A percentile compares a stretch with the other conserved stretches of the same genome.
These are phyloP conservation scores for Calamus simplicifolius DNA, from an alignment of 176 grass and related monocot species.

Conservation along the genomic window DNA sequence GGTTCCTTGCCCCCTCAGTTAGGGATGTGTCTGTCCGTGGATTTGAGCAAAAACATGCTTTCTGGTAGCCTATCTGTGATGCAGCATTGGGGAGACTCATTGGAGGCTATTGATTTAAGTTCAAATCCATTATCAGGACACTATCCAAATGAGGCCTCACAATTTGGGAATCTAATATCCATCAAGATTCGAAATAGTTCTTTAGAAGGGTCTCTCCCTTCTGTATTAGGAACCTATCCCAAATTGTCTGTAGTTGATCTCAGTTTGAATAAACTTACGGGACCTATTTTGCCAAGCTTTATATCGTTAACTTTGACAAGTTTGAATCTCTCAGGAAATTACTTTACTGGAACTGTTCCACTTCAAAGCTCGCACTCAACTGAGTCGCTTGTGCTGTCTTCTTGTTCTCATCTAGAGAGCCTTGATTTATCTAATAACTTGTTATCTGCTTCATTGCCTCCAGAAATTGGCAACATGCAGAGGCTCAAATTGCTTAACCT, in stretches of 20 bases:
- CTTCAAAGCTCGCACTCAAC: slow-evolving; percentile 63
- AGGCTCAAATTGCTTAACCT: slow-evolving; percentile 61
- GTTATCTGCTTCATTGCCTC: slow-evolving; percentile 58
- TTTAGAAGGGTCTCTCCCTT: slow-evolving; percentile 65
- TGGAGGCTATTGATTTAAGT: slow-evolving; percentile 79
- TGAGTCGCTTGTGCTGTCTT: slow-evolving; percentile 53
- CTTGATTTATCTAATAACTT: slow-evolving; percentile 82
- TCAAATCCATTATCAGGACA: slow-evolving; percentile 73
- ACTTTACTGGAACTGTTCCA: slow-evolving; percentile 69
- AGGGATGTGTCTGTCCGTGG: slow-evolving; percentile 48
- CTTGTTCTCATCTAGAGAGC: slow-evolving; percentile 51
- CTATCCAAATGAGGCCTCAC: slow-evolving; percentile 66
- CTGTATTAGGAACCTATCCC: slow-evolving; percentile 66
- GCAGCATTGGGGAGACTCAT: slow-evolving; percentile 49
- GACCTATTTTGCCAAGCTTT: slow-evolving; percentile 64
- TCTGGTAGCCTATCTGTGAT: slow-evolving; percentile 58
- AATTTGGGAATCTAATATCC: slow-evolving; percentile 64
- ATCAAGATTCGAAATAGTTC: slow-evolving; percentile 77
- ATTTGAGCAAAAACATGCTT: slow-evolving; percentile 71
- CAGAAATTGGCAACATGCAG: slow-evolving; percentile 77
- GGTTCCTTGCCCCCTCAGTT: slow-evolving; percentile 62
- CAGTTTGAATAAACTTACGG: slow-evolving; percentile 64
- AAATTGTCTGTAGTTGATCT: slow-evolving; percentile 72
- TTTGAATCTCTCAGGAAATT: slow-evolving; percentile 77
- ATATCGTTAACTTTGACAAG: slow-evolving; percentile 49